Evolutionary conservation across 2,329 filamentous ascomycete genomes (phyloP).

Genomic region (Alternaria tenuissima): DNA sequence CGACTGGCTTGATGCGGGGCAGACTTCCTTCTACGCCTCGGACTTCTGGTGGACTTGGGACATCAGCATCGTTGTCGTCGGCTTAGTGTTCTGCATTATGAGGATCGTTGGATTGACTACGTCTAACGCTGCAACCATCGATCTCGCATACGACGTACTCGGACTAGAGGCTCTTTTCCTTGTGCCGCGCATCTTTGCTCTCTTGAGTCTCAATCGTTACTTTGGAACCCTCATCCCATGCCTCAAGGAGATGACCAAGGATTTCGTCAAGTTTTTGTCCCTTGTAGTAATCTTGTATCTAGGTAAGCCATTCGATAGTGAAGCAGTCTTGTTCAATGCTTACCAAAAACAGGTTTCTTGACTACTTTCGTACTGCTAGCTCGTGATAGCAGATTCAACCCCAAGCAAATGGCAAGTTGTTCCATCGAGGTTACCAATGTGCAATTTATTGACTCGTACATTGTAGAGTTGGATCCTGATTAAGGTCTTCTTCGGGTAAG

Average conservation of each 20-base stretch:
- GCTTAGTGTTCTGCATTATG: constrained; percentile 73
- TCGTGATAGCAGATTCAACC: constrained; percentile 68
- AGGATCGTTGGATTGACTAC: constrained; percentile 72
- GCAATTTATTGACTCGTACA: constrained; percentile 17
- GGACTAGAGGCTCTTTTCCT: constrained; percentile 89
- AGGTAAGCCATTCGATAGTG: constrained; percentile 53
- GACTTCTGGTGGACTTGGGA: constrained; percentile 48
- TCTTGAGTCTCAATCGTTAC: constrained; percentile 86
- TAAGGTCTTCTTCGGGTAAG: constrained; percentile 78
- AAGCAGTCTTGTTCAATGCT: constrained; percentile 3
- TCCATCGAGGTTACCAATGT: no score
- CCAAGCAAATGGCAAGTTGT: constrained; percentile 65
- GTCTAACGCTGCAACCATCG: constrained; percentile 69
- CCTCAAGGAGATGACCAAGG: constrained; percentile 91
- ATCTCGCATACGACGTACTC: constrained; percentile 87
- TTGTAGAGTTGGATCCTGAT: constrained; percentile 72
- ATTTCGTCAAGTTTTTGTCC: constrained; percentile 84
- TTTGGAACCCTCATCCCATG: constrained; percentile 91
- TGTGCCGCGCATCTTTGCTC: constrained; percentile 84
- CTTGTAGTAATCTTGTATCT: constrained; percentile 83
- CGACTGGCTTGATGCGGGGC: constrained; percentile 82
- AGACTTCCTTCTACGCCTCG: constrained; percentile 67
- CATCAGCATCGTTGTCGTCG: constrained; percentile 72
- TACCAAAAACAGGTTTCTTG: constrained; percentile 70
- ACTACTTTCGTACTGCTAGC: constrained; percentile 84